A percentile compares a stretch with the other conserved stretches of the same genome.
phyloP scores from a whole-genome alignment of 495 filamentous ascomycete species.

The Hypoxylon lienhwacheense region DNA sequence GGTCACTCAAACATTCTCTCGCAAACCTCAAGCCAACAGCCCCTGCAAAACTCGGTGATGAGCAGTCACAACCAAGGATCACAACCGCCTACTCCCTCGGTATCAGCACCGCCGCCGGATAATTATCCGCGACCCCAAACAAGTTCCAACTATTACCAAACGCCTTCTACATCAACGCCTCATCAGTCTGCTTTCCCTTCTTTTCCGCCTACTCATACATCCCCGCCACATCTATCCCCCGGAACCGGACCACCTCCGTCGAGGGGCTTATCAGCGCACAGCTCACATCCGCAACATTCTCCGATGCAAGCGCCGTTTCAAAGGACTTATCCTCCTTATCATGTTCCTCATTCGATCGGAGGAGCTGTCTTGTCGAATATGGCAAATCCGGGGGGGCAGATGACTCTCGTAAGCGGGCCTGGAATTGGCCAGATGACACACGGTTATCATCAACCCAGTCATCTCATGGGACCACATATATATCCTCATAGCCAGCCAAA shows the following conservation, averaged over 20 bases:
- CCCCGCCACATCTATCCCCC: slow-evolving; percentile 62
- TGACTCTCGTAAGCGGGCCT: slow-evolving; percentile 71
- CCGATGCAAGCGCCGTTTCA: slow-evolving; percentile 49
- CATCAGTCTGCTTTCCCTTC: slow-evolving; percentile 61
- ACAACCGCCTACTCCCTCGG: slow-evolving; percentile 61
- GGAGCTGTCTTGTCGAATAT: slow-evolving; percentile 78
- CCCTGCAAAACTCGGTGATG: slow-evolving; percentile 35
- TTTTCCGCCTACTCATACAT: slow-evolving; percentile 53
- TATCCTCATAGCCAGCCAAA: slow-evolving; percentile 55
- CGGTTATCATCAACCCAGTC: slow-evolving; percentile 54
- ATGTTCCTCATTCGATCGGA: slow-evolving; percentile 44
- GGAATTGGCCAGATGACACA: slow-evolving; percentile 53
- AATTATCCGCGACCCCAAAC: slow-evolving; percentile 55
- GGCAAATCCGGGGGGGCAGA: slow-evolving; percentile 69
- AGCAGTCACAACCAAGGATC: slow-evolving; percentile 43
- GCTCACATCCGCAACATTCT: slow-evolving; percentile 50
- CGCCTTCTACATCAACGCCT: slow-evolving; percentile 58
- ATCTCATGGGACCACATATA: slow-evolving; percentile 59
- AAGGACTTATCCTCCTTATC: slow-evolving; percentile 17
- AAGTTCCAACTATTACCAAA: background rate
- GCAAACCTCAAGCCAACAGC: slow-evolving; percentile 26
- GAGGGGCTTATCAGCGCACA: slow-evolving; percentile 59
- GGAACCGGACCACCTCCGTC: slow-evolving; percentile 57
- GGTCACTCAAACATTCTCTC: slow-evolving; percentile 36
- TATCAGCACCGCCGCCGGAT: slow-evolving; percentile 61